Evolutionary conservation across 2,329 filamentous ascomycete genomes (phyloP), one percentile per base, ranked within the genome.

Genomic region (Hirsutella thompsonii): DNA sequence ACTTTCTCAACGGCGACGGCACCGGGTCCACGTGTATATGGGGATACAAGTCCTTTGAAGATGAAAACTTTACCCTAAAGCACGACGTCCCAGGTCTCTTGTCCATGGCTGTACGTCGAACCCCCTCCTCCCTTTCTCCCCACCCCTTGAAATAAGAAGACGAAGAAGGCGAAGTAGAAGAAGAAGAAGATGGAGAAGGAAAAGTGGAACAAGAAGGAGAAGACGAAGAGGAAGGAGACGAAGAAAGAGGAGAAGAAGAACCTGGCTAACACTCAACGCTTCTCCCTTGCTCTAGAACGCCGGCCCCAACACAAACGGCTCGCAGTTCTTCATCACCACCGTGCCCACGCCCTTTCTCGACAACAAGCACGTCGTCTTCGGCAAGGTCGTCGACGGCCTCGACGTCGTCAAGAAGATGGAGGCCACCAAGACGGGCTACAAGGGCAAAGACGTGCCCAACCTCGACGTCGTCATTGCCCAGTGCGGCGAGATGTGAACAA

Each of bases 401-500:
- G 87, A 95, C 44, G 79, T 95, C 5, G 84, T 96, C 35, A 74
- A 71, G 50, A 96, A 94, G 76, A 83, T 98, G 63, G 90, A 96
- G 69, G 81, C 83, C 46, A 92, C 86, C 26, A 82, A 90, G 61
- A 92, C 85, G 9, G 85, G 81, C 3, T 74, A 77, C 48, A 66
- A 71, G 28, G 76, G 75, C 39, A 76, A 83, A 57, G 90, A 95
- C 55, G 76, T 83, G 56, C 92, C 90, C 3, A 83, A 83, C 50
- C 67, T 90, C 57, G 89, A 95, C 56, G 81, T 96, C 2, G 74
- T 79, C 13, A 81, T 98, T 54, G 70, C 79, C 9, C 81, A 93
- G 66, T 95, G 90, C 55, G 92, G 92, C 23, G 88, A 96, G 72
- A 94, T 96, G 88, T 96, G n/a, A n/a, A n/a, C n/a, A n/a, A n/a